Conservation (phyloP, 495 filamentous ascomycete species). For the Penicillium silybi region DNA sequence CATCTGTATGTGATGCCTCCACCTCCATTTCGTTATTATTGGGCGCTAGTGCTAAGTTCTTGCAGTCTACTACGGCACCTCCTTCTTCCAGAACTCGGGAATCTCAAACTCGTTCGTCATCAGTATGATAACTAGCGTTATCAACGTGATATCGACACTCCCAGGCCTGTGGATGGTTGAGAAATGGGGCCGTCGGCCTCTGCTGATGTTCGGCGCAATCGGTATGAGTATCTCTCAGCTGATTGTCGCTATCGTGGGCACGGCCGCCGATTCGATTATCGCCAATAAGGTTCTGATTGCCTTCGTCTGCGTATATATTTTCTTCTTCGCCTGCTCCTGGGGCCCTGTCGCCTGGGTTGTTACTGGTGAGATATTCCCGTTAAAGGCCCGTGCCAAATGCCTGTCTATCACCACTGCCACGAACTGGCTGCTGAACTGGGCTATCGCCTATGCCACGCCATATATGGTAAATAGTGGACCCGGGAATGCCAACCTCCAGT, state of each 20-base stretch:
- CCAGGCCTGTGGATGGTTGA: constrained; percentile 70
- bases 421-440: constrained; percentile 74
- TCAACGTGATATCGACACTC: constrained; percentile 67
- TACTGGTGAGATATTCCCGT: constrained; percentile 66
- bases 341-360: constrained; percentile 78
- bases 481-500: constrained; percentile 66
- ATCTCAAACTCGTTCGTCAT: constrained; percentile 64
- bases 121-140: constrained; percentile 62
- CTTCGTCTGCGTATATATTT: constrained; percentile 75
- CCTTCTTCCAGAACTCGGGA: constrained; percentile 66
- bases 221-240: constrained; percentile 68
- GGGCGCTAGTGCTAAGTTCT: no score
- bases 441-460: constrained; percentile 70
- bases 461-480: constrained; percentile 69
- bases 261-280: constrained; percentile 42
- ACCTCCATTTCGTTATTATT: neutral
- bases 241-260: constrained; percentile 65
- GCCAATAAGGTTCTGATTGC: constrained; percentile 68
- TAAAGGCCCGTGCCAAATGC: constrained; percentile 68
- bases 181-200: constrained; percentile 64
- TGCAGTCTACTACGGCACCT: constrained; percentile 68
- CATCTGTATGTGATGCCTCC: constrained; percentile 52
- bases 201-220: constrained; percentile 66
- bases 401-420: constrained; percentile 74
- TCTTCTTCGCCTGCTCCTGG: constrained; percentile 77